phyloP scores from a whole-genome alignment of 257 asterid genomes.

The Marsdenia floribunda region DNA sequence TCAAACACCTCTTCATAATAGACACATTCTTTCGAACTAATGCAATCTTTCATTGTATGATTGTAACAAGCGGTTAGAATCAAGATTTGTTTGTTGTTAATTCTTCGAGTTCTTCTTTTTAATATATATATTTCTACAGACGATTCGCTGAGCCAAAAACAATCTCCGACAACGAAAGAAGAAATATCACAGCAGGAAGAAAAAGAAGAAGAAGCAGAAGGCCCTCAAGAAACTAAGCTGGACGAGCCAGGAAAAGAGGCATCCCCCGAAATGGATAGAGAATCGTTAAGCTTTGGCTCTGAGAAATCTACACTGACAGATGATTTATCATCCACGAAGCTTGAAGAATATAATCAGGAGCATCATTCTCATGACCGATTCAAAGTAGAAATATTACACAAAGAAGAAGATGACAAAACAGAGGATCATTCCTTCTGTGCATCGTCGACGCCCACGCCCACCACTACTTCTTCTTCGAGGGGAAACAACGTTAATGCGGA shows the following conservation, averaged over 20 bases:
- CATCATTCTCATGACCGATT: conserved; percentile 9
- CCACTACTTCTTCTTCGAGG: neutral
- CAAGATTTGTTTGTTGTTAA: too few relatives aligned
- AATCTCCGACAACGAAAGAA: conserved; percentile 30
- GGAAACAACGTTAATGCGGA: neutral
- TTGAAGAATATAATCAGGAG: conserved; percentile 20
- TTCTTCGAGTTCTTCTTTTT: neutral
- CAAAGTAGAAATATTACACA: conserved; percentile 15
- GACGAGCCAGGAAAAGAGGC: conserved; percentile 32
- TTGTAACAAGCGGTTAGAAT: too few relatives aligned
- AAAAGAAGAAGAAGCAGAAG: conserved; percentile 14
- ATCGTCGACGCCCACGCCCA: neutral
- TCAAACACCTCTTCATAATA: too few relatives aligned
- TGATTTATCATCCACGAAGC: conserved; percentile 29
- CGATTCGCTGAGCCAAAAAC: conserved; percentile 21
- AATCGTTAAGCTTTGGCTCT: conserved; percentile 50
- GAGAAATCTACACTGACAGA: conserved; percentile 63
- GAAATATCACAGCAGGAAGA: conserved; percentile 18
- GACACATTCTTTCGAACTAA: too few relatives aligned
- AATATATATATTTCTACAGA: neutral
- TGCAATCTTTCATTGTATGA: too few relatives aligned
- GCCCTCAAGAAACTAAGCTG: conserved; percentile 20
- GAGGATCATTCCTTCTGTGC: conserved; percentile 15
- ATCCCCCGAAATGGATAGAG: conserved; percentile 56
- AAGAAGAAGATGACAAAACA: conserved; percentile 15